phyloP scores from a whole-genome alignment of 306 rosid species.

The Inga leiocalycina region DNA sequence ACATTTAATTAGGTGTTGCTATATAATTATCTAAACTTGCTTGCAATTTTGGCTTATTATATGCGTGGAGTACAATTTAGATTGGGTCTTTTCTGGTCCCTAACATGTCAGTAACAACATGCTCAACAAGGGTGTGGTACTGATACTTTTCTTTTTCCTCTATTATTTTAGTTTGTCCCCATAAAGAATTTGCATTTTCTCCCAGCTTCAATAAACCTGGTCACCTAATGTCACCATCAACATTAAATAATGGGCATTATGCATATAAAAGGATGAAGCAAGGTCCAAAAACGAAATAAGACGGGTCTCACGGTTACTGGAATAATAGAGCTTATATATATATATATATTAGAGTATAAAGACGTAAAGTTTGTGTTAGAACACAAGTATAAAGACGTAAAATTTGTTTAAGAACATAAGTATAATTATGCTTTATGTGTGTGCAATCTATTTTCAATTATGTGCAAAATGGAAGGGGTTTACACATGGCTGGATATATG shows the following conservation, averaged over 20 bases:
- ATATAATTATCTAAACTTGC: background rate
- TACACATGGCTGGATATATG: no score
- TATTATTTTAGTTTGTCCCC: background rate
- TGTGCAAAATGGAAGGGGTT: no score
- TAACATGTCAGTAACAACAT: background rate
- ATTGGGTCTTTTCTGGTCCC: background rate
- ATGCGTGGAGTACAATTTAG: background rate
- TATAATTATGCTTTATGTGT: no score
- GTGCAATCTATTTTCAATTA: no score
- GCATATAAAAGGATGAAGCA: background rate
- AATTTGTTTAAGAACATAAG: no score
- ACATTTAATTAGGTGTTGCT: background rate
- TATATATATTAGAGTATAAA: no score
- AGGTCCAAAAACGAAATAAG: background rate
- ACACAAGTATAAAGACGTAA: no score
- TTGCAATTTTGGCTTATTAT: background rate
- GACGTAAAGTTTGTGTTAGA: no score
- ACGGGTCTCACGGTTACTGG: background rate
- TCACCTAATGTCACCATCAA: background rate
- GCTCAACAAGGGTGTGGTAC: background rate
- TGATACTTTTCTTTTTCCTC: background rate
- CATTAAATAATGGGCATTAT: background rate
- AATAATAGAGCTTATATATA: background rate
- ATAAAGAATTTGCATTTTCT: background rate
- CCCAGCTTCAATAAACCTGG: no score